These are phyloP conservation scores for Entomortierella beljakovae DNA, from an alignment of 192 early-diverging fungal genomes.

Conservation along the genomic window DNA sequence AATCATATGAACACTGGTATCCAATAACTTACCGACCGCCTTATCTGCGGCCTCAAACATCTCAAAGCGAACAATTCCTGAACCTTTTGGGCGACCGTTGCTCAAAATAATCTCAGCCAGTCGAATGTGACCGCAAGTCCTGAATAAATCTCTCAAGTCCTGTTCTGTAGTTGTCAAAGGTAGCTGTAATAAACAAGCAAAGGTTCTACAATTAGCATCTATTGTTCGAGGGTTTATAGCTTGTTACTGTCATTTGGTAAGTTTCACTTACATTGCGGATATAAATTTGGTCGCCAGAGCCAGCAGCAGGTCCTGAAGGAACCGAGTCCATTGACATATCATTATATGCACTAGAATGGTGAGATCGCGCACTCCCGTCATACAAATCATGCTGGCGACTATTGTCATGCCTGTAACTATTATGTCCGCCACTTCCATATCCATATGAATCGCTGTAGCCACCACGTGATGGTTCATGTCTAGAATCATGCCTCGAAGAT, in stretches of 20 bases:
- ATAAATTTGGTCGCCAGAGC: constrained; percentile 46
- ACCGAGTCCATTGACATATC: constrained; percentile 28
- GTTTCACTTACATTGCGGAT: constrained; percentile 43
- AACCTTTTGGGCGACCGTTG: constrained; percentile 64
- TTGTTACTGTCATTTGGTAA: too few species aligned
- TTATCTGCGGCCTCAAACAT: constrained; percentile 57
- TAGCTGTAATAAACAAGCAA: constrained; percentile 42
- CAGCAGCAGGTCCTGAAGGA: constrained; percentile 42
- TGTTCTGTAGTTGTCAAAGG: constrained; percentile 69
- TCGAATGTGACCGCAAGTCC: constrained; percentile 62
- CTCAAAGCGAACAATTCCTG: constrained; percentile 67
- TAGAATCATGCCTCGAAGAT: not conserved
- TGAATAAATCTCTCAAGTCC: constrained; percentile 67
- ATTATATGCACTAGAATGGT: not conserved
- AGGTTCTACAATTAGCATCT: not conserved
- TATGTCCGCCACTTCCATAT: constrained; percentile 12
- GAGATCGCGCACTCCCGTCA: constrained; percentile 9
- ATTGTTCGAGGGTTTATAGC: too few species aligned
- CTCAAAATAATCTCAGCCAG: constrained; percentile 59
- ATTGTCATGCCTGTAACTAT: constrained; percentile 20
- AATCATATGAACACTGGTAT: too few species aligned
- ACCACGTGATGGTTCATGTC: not conserved
- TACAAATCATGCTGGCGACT: constrained; percentile 14
- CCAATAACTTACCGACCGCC: constrained; percentile 58
- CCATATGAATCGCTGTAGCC: constrained; percentile 5